Evolutionary conservation across 2,329 filamentous ascomycete species (phyloP), one percentile per base, ranked within the genome.

Genomic region (Beauveria bassiana): DNA sequence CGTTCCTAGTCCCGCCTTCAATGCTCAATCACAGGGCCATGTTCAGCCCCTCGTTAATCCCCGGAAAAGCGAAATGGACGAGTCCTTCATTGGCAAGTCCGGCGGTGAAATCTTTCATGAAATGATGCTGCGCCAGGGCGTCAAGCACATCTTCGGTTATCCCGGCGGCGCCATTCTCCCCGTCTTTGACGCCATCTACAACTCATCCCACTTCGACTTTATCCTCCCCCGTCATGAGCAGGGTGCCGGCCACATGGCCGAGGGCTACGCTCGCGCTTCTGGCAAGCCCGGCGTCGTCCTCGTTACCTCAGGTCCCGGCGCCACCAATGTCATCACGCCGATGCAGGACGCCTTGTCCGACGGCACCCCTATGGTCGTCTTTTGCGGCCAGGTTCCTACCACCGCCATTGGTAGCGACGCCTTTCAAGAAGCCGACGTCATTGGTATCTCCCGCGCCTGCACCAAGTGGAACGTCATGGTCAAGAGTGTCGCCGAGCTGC

Each of bases 381-480:
- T 99, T 79, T 88, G 84, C 66, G 95, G 95, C 55, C 95, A 99
- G 84, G 95, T 99, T 64, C 82, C 86, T 8, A 98, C 93, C 42
- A 86, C 83, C 52, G 89, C 91, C 60, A 97, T 98, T 75, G 95
- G 95, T 64, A 96, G 90, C 65, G 93, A 98, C 74, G 91, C 92
- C 61, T 98, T 98, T 83, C 95, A 99, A 74, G 95, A 98, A 77
- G 93, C 92, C 63, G 95, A 99, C 72, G 87, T 96, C 42, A 81
- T 97, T 63, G 93, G 93, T 68, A 98, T 99, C 74, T 96, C 91
- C 40, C 85, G 93, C 70, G 87, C 93, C 22, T 97, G 93, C 82
- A 97, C 93, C 68, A 98, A 98, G 80, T 99, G 95, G 95, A 98
- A 98, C 70, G 91, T 96, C 64, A 96, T 98, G 92, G 91, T 97